Base-by-base conservation (phyloP, 345 rosid genomes). In the Mangifera indica region DNA sequence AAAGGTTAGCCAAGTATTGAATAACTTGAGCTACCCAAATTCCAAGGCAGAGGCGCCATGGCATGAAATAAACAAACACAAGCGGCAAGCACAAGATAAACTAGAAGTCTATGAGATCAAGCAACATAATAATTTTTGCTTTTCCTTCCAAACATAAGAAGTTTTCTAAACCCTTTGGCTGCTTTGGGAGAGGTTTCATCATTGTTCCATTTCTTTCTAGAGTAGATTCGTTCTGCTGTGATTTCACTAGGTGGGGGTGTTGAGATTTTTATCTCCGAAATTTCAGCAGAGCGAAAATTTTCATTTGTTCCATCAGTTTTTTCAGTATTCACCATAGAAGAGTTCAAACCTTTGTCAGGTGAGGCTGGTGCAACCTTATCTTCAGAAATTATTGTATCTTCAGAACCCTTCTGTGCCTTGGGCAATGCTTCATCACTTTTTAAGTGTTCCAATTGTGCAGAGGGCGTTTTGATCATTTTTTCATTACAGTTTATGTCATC, bases 161-260 rank as follows among this genome's bases (percentile, higher is more conserved):
- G 96, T 91, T 88, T 95, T 75, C 96, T 79, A 71, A 95, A 82
- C 56, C 87, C 97, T 87, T 91, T 95, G 40, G 88, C 86, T 17
- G 88, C 89, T 82, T 91, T 95, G 7, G 93, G 89, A 56, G 92
- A 82, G 74, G 67, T 84, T 44, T 83, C 93, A 4, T 85, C 96
- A 44, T 76, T 84, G 86, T 78, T 86, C 97, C 98, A 95, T 73
- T 91, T 92, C 93, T 89, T 95, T 83, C 98, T 86, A 14, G 89
- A 77, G 67, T 78, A 83, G 40, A 75, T 34, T 52, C 83, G 75
- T 72, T 92, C 97, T n/a, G 53, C 53, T n/a, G 65, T 74, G 72
- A 78, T 71, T 71, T 57, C 83, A 66, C 77, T 79, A 46, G 73
- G 87, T 9, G 94, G 91, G 17, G 97, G 91, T 55, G 97, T 91